Conservation (phyloP, 2,329 filamentous ascomycete species). For the Penicillium sp. region DNA sequence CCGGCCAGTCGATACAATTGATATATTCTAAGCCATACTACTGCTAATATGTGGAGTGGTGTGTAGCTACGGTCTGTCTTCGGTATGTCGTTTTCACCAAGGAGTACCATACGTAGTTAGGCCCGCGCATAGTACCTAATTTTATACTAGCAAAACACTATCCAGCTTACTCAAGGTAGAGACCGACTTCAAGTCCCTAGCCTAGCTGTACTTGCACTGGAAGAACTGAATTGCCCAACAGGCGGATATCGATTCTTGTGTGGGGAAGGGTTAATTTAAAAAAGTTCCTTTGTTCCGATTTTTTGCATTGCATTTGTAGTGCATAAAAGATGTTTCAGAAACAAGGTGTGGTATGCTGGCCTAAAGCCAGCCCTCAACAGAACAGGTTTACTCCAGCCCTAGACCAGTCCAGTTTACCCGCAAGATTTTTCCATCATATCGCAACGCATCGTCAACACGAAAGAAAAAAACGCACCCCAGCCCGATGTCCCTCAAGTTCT, state of each 20-base stretch:
- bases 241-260: constrained; percentile 18
- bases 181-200: no score
- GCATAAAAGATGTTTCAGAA: constrained; percentile 31
- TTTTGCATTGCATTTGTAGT: constrained; percentile 30
- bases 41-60: no score
- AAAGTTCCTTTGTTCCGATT: constrained; percentile 32
- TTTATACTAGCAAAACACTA: no score
- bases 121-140: no score
- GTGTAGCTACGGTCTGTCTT: no score
- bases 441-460: constrained; percentile 30
- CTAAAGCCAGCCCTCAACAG: constrained; percentile 26
- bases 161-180: no score
- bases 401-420: constrained; percentile 20
- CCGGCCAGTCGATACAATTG: no score
- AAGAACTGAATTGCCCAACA: background rate
- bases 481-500: constrained; percentile 22
- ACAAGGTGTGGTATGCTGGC: constrained; percentile 23
- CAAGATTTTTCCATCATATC: constrained; percentile 35
- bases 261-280: constrained; percentile 21
- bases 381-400: constrained; percentile 30
- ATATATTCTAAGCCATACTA: no score
- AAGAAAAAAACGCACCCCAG: constrained; percentile 20
- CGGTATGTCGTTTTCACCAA: no score
- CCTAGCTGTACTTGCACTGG: no score
- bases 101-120: no score